phyloP scores from a whole-genome alignment of 2,329 filamentous ascomycete species.

The Sporothrix globosa region DNA sequence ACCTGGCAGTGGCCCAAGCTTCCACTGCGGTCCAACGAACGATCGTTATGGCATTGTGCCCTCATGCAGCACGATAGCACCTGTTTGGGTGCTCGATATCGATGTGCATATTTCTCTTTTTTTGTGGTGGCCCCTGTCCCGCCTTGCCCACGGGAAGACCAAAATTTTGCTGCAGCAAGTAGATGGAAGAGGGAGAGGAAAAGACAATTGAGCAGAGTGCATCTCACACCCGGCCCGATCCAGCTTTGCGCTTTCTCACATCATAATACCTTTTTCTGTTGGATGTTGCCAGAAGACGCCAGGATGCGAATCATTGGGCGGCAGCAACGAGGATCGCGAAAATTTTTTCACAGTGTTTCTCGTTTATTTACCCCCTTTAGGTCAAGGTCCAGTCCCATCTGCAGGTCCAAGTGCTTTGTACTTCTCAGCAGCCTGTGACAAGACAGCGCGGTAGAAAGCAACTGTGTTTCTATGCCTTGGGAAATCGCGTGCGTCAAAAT shows the following conservation, averaged over 20 bases:
- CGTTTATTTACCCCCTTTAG: constrained; percentile 2
- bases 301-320: neutral
- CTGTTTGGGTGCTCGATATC: constrained; percentile 25
- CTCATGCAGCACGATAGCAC: constrained; percentile 26
- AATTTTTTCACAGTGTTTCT: constrained; percentile 16
- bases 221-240: neutral
- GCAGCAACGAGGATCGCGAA: neutral
- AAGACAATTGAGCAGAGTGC: neutral
- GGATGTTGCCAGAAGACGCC: neutral
- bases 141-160: neutral
- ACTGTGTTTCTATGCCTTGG: neutral
- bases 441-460: neutral
- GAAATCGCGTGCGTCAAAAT: neutral
- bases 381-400: neutral
- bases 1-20: constrained; percentile 31
- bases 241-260: neutral
- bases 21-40: constrained; percentile 21
- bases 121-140: neutral
- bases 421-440: neutral
- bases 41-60: neutral
- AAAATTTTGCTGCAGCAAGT: neutral
- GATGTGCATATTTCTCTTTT: neutral
- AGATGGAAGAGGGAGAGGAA: constrained; percentile 4
- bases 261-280: neutral
- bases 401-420: neutral